phyloP scores from a whole-genome alignment of 2,329 filamentous ascomycete genomes.

The Corinectria fuckeliana region DNA sequence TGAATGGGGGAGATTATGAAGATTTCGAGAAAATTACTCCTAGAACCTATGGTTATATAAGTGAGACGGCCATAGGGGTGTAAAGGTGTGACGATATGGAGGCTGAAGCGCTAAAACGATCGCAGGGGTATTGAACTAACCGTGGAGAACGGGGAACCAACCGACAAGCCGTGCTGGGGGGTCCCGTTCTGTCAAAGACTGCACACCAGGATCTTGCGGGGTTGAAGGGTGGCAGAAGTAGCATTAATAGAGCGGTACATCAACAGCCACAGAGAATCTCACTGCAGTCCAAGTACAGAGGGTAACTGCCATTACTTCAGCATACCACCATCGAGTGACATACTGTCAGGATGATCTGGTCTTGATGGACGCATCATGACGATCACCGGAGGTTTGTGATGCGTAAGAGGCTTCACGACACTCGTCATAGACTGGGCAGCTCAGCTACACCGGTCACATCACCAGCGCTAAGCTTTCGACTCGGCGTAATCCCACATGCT shows the following conservation, averaged over 20 bases:
- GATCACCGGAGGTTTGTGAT: not conserved
- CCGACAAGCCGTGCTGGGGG: not conserved
- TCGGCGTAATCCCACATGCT: not conserved
- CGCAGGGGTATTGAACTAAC: no score
- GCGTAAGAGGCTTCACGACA: not conserved
- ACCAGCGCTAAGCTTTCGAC: not conserved
- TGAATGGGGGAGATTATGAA: no score
- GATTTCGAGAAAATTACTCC: no score
- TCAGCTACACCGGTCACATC: not conserved
- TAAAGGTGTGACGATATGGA: no score
- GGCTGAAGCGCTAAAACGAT: no score
- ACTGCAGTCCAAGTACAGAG: not conserved
- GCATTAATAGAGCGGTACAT: not conserved
- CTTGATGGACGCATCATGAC: not conserved
- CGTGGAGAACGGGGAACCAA: no score
- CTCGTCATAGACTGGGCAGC: not conserved
- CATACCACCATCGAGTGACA: not conserved
- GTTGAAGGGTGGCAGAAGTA: not conserved
- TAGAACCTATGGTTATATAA: no score
- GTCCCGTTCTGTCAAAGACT: not conserved
- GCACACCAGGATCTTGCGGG: not conserved
- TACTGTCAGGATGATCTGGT: not conserved
- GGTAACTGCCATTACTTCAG: not conserved
- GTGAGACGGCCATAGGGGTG: no score
- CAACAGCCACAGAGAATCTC: not conserved